Conservation (phyloP, 805 yeast species). For the Kodamaea kaohsiungensis region DNA sequence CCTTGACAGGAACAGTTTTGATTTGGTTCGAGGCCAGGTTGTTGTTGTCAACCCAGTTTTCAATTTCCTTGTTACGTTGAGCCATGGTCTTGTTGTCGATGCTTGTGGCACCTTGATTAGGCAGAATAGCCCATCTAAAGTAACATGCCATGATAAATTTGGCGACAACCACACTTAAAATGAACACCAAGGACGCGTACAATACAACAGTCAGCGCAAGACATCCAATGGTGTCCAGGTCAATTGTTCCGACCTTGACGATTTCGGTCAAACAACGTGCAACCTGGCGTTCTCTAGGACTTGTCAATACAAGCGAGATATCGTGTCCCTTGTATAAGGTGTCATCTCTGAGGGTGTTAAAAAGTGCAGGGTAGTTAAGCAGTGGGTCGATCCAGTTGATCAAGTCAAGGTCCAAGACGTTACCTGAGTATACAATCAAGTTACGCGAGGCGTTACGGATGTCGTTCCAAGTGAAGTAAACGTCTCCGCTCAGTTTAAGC, state of each 20-base stretch:
- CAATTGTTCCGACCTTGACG: constrained; percentile 85
- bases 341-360: constrained; percentile 61
- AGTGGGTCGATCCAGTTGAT: constrained; percentile 78
- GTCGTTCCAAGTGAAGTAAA: constrained; percentile 90
- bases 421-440: constrained; percentile 85
- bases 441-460: constrained; percentile 67
- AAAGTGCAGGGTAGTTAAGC: constrained; percentile 69
- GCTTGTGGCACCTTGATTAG: constrained; percentile 75
- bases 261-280: constrained; percentile 87
- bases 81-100: constrained; percentile 61
- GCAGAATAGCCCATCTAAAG: constrained; percentile 75
- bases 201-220: constrained; percentile 86
- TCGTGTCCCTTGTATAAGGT: constrained; percentile 71
- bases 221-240: constrained; percentile 90
- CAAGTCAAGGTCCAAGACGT: constrained; percentile 78
- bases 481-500: constrained; percentile 64
- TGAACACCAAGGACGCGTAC: constrained; percentile 77
- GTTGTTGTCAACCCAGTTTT: constrained; percentile 73
- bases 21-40: constrained; percentile 48
- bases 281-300: constrained; percentile 63
- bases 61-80: constrained; percentile 66
- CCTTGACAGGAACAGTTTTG: constrained; percentile 48
- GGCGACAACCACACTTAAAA: constrained; percentile 71
- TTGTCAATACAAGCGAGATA: constrained; percentile 69
- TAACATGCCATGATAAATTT: constrained; percentile 88